A percentile compares a stretch with the other conserved stretches of the same genome.
phyloP scores from a whole-genome alignment of 169 alveolate genomes.

The Perkinsus marinus region DNA sequence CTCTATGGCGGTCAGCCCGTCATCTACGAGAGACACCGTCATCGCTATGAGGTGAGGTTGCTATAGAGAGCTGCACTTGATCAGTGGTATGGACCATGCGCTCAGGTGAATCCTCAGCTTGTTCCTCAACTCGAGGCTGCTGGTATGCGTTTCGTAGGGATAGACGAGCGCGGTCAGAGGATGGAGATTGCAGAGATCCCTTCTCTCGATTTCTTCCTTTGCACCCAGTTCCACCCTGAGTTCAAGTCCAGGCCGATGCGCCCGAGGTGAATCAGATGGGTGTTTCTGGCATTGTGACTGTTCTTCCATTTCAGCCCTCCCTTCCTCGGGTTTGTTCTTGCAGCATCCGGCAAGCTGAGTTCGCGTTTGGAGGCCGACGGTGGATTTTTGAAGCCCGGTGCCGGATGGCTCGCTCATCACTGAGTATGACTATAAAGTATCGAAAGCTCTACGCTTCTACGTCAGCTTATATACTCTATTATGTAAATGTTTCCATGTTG shows the following conservation, averaged over 20 bases:
- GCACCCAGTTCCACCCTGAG: slow-evolving; percentile 90
- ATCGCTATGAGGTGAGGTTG: slow-evolving; percentile 58
- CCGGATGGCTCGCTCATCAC: neutral
- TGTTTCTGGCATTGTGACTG: neutral
- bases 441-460: neutral
- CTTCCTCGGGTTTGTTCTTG: slow-evolving; percentile 33
- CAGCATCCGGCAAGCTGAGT: slow-evolving; percentile 24
- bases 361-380: slow-evolving; percentile 6
- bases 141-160: slow-evolving; percentile 78
- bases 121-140: slow-evolving; percentile 52
- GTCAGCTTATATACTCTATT: neutral
- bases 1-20: slow-evolving; percentile 58
- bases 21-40: slow-evolving; percentile 83
- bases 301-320: slow-evolving; percentile 20
- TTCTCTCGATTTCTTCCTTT: slow-evolving; percentile 79
- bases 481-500: neutral
- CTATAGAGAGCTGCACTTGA: neutral
- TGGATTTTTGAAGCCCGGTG: neutral
- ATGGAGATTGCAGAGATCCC: slow-evolving; percentile 58
- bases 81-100: neutral
- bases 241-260: slow-evolving; percentile 68
- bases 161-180: slow-evolving; percentile 65
- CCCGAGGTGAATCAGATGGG: slow-evolving; percentile 24
- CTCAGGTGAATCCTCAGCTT: slow-evolving; percentile 61
- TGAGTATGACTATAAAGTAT: neutral